phyloP scores from a whole-genome alignment of 1,284 basidiomycete species.

The Leccinum pachyderme region DNA sequence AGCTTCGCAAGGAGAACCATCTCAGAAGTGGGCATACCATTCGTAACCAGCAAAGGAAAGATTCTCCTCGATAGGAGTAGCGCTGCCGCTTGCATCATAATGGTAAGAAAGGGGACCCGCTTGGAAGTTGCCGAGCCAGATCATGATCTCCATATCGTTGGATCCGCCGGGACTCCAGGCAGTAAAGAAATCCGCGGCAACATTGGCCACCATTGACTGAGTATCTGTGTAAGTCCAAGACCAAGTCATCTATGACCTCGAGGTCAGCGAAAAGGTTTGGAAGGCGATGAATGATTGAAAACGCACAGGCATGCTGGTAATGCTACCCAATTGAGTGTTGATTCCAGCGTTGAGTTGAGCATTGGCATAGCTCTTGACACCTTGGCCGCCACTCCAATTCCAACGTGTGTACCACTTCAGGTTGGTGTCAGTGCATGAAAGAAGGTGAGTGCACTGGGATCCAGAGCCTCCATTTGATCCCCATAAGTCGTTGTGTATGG shows the following conservation, averaged over 20 bases:
- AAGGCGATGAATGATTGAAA: background rate
- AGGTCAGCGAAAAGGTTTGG: background rate
- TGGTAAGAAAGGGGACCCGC: conserved; percentile 54
- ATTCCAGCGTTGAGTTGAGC: conserved; percentile 51
- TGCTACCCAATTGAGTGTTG: conserved; percentile 52
- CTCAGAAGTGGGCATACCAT: conserved; percentile 39
- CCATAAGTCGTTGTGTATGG: conserved; percentile 54
- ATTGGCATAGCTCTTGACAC: conserved; percentile 64
- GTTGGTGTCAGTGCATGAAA: conserved; percentile 43
- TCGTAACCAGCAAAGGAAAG: conserved; percentile 48
- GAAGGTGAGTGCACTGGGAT: conserved; percentile 54
- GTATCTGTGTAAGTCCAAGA: conserved; percentile 39
- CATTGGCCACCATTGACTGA: conserved; percentile 43
- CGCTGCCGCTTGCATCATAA: conserved; percentile 48
- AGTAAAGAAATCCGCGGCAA: conserved; percentile 66
- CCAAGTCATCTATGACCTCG: conserved; percentile 39
- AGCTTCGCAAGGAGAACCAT: background rate
- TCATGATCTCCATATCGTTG: conserved; percentile 60
- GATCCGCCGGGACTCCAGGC: conserved; percentile 49
- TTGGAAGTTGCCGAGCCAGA: conserved; percentile 62
- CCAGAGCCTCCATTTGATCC: conserved; percentile 48
- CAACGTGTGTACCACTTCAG: conserved; percentile 55
- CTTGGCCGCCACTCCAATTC: conserved; percentile 51
- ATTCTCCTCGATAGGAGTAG: conserved; percentile 44
- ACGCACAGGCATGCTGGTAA: conserved; percentile 54